Conservation (phyloP, 2,329 filamentous ascomycete species). For the Fusarium duplospermum region DNA sequence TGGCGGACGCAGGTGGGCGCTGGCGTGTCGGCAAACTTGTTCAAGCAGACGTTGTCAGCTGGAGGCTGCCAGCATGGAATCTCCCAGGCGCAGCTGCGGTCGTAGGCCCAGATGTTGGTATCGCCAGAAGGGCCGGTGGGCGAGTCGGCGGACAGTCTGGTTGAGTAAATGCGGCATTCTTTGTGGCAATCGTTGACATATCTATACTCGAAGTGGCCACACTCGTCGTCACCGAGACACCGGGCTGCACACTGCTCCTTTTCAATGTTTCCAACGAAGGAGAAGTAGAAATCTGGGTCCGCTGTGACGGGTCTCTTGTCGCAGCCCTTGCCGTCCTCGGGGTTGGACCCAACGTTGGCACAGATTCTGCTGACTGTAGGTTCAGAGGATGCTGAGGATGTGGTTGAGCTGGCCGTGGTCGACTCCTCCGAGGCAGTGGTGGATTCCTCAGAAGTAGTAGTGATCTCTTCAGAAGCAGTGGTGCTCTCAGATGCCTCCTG, state of each 20-base stretch:
- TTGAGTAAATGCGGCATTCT: neutral
- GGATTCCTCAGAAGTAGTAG: neutral
- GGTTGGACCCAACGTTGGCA: constrained; percentile 6
- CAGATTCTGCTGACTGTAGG: constrained; percentile 1
- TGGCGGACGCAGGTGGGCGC: neutral
- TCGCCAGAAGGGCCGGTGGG: neutral
- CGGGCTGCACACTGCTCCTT: constrained; percentile 3
- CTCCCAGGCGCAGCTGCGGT: constrained; percentile 4
- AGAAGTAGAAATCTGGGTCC: neutral
- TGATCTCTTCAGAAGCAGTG: neutral
- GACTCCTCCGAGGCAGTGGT: neutral
- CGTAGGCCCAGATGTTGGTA: neutral
- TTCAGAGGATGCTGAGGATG: neutral
- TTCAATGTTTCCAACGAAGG: constrained; percentile 1
- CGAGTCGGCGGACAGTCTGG: neutral
- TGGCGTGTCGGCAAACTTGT: constrained; percentile 3
- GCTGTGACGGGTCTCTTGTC: neutral
- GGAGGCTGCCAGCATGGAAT: neutral
- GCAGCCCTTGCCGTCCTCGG: neutral
- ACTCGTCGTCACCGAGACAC: neutral
- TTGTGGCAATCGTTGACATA: constrained; percentile 5
- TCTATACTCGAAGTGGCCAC: neutral
- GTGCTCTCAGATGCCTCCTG: neutral
- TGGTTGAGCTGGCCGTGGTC: neutral
- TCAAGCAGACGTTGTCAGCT: neutral